Percentiles rank a stretch among this genome's conserved stretches.
Evolutionary conservation across 441 rosid genomes (phyloP).

Genomic region (Capsella rubella): DNA sequence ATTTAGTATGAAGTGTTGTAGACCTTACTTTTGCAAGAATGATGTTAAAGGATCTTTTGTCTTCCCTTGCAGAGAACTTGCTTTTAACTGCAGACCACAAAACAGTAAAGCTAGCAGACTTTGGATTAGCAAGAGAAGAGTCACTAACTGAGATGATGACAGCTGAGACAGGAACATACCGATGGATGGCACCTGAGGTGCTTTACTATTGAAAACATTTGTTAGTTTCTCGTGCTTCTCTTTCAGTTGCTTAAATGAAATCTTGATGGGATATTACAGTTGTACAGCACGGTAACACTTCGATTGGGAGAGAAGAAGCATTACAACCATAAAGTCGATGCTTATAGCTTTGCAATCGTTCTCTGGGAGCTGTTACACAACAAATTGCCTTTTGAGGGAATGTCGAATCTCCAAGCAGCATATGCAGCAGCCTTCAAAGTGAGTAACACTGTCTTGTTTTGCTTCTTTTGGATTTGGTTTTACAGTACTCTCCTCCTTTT

Average conservation of each 20-base stretch:
- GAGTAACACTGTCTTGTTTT: conserved; percentile 17
- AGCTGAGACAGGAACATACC: conserved; percentile 74
- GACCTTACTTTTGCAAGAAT: background rate
- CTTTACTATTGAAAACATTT: background rate
- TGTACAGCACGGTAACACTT: conserved; percentile 73
- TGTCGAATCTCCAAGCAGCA: conserved; percentile 80
- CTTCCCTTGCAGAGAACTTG: conserved; percentile 58
- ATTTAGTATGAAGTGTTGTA: conserved; percentile 6
- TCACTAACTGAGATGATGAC: conserved; percentile 80
- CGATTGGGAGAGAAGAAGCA: conserved; percentile 76
- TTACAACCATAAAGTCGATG: conserved; percentile 74
- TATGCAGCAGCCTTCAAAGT: conserved; percentile 77
- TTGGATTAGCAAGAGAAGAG: conserved; percentile 77
- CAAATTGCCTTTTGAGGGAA: conserved; percentile 67
- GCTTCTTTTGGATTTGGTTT: background rate
- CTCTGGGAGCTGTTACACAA: conserved; percentile 72
- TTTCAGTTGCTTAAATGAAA: background rate
- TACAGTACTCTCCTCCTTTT: background rate
- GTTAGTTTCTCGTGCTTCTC: background rate
- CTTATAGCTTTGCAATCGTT: conserved; percentile 68
- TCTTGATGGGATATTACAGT: conserved; percentile 48
- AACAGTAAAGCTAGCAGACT: conserved; percentile 71
- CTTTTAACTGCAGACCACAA: conserved; percentile 69
- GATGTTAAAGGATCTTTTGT: conserved; percentile 11
- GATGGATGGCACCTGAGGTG: conserved; percentile 84